A percentile compares a stretch with the other conserved stretches of the same genome.
These are phyloP conservation scores for Exsudoporus floridanus DNA, from an alignment of 1,284 basidiomycete species.

Conservation along the genomic window DNA sequence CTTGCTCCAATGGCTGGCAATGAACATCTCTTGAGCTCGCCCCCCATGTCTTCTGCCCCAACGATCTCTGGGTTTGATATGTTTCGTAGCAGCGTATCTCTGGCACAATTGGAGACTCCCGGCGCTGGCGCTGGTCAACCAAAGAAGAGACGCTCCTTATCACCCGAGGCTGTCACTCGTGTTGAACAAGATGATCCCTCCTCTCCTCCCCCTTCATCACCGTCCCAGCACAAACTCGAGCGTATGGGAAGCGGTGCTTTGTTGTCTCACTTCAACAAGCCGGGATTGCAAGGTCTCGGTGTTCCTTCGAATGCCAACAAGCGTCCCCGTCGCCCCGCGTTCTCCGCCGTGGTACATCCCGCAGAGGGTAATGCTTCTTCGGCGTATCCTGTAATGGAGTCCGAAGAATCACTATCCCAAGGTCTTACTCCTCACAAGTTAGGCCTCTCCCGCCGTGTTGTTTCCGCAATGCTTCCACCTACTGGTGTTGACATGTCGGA, in stretches of 20 bases:
- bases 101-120: constrained; percentile 43
- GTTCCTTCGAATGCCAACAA: constrained; percentile 55
- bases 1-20: constrained; percentile 38
- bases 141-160: constrained; percentile 70
- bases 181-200: constrained; percentile 45
- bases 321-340: constrained; percentile 59
- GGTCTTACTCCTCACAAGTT: constrained; percentile 26
- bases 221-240: constrained; percentile 62
- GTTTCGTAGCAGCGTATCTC: constrained; percentile 60
- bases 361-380: constrained; percentile 42
- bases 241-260: constrained; percentile 50
- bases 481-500: constrained; percentile 49
- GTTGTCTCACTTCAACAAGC: constrained; percentile 51
- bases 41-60: constrained; percentile 52
- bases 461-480: constrained; percentile 69
- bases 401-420: constrained; percentile 25
- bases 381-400: constrained; percentile 41
- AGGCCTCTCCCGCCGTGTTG: constrained; percentile 63
- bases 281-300: constrained; percentile 58
- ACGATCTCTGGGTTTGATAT: constrained; percentile 55
- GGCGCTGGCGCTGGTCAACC: constrained; percentile 38
- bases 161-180: constrained; percentile 51
- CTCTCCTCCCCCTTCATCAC: constrained; percentile 65
- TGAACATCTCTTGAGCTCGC: constrained; percentile 38
- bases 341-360: constrained; percentile 61